These are phyloP conservation scores for Raffaelea deltoideospora DNA, from an alignment of 2,329 filamentous ascomycete species.

Conservation along the genomic window DNA sequence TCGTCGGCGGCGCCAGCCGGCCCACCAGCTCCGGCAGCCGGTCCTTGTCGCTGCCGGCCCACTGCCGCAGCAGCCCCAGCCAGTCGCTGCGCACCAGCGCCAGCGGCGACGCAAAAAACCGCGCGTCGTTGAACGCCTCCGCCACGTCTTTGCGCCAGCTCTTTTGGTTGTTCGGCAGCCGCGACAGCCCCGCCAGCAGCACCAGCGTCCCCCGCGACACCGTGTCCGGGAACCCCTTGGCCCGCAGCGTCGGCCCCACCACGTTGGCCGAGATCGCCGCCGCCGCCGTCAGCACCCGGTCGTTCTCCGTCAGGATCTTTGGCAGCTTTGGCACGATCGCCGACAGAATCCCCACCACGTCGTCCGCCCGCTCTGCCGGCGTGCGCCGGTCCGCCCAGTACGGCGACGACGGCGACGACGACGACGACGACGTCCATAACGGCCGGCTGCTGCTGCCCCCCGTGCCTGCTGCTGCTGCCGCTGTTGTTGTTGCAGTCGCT, in stretches of 20 bases:
- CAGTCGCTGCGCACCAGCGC: conserved; percentile 56
- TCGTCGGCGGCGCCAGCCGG: conserved; percentile 70
- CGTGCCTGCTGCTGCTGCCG: neutral
- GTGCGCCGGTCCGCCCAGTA: conserved; percentile 9
- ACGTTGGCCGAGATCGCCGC: conserved; percentile 71
- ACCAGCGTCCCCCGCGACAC: conserved; percentile 56
- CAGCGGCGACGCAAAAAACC: conserved; percentile 63
- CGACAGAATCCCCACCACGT: conserved; percentile 67
- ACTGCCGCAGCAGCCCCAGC: conserved; percentile 73
- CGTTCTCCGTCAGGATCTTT: conserved; percentile 70
- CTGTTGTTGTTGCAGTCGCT: neutral
- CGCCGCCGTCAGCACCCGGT: conserved; percentile 66
- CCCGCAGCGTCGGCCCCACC: conserved; percentile 66
- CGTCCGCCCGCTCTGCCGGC: conserved; percentile 43
- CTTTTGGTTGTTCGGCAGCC: conserved; percentile 68
- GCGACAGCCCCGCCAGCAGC: conserved; percentile 62
- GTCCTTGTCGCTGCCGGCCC: conserved; percentile 76
- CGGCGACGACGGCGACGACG: neutral
- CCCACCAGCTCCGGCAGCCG: conserved; percentile 66
- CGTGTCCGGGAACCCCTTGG: conserved; percentile 76
- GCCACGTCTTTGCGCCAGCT: conserved; percentile 83
- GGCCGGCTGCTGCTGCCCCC: neutral
- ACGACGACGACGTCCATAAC: neutral
- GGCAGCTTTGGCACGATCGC: conserved; percentile 66
- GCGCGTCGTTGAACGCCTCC: conserved; percentile 81